Evolutionary conservation across 805 yeast species (phyloP).

Genomic region (Cyberlindnera galapagoensis): DNA sequence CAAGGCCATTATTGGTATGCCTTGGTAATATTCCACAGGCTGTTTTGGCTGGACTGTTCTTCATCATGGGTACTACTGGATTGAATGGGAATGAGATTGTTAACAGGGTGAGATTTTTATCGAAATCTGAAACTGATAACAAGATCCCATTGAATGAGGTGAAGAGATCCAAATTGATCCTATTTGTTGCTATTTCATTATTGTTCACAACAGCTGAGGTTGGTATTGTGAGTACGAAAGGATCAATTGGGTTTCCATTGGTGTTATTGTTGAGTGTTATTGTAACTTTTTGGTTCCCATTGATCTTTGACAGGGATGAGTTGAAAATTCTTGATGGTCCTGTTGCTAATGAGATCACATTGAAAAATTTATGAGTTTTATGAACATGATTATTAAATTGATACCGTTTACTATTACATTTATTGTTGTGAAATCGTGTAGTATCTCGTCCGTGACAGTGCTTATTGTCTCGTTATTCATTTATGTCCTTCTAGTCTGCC

Average conservation of each 20-base stretch:
- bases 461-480: no score
- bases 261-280: constrained; percentile 64
- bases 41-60: constrained; percentile 85
- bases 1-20: constrained; percentile 77
- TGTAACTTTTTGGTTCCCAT: constrained; percentile 59
- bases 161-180: constrained; percentile 30
- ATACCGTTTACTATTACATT: no score
- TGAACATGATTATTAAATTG: no score
- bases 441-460: neutral
- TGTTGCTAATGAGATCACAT: constrained; percentile 50
- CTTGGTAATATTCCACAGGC: constrained; percentile 87
- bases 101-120: constrained; percentile 53
- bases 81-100: constrained; percentile 61
- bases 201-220: constrained; percentile 75
- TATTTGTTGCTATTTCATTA: constrained; percentile 53
- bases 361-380: constrained; percentile 33
- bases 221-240: constrained; percentile 77
- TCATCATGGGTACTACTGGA: constrained; percentile 87
- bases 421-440: neutral
- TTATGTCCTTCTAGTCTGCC: neutral
- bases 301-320: constrained; percentile 54
- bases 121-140: constrained; percentile 18
- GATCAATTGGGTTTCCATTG: constrained; percentile 93
- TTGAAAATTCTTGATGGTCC: constrained; percentile 58
- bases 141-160: constrained; percentile 1